Percentiles rank a stretch among this genome's conserved stretches.
phyloP scores from a whole-genome alignment of 495 filamentous ascomycete genomes.

The Chaetomium tenue region DNA sequence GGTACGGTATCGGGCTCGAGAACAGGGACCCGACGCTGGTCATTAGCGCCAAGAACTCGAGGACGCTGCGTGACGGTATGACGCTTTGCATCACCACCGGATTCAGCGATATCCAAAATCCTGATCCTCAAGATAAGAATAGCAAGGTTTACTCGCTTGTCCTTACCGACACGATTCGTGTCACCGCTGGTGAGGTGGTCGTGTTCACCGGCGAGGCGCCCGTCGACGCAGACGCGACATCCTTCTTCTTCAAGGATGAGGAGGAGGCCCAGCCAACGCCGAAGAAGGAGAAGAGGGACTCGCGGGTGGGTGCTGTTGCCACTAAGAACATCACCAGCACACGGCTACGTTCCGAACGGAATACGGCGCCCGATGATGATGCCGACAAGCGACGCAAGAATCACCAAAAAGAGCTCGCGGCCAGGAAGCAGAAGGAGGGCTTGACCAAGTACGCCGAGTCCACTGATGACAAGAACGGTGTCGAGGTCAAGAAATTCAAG shows the following conservation, averaged over 20 bases:
- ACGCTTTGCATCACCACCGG: constrained; percentile 86
- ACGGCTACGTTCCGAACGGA: constrained; percentile 85
- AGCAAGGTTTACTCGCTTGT: constrained; percentile 84
- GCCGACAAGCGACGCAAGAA: constrained; percentile 82
- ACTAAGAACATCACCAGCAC: constrained; percentile 92
- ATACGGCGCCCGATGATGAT: constrained; percentile 81
- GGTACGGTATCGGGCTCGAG: constrained; percentile 90
- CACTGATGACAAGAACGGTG: constrained; percentile 82
- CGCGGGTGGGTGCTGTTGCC: constrained; percentile 76
- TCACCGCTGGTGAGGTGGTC: constrained; percentile 68
- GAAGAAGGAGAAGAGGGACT: constrained; percentile 79
- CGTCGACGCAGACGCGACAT: constrained; percentile 83
- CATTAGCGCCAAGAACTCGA: constrained; percentile 78
- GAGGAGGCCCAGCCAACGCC: constrained; percentile 64
- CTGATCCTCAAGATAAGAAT: constrained; percentile 77
- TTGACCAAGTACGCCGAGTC: constrained; percentile 75
- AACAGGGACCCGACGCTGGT: constrained; percentile 75
- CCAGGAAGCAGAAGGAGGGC: constrained; percentile 86
- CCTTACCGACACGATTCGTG: constrained; percentile 89
- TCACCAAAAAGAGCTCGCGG: constrained; percentile 87
- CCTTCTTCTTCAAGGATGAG: constrained; percentile 96
- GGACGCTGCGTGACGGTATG: constrained; percentile 91
- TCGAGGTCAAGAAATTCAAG: constrained; percentile 93
- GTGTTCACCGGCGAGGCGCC: constrained; percentile 93
- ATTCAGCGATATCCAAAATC: constrained; percentile 82